A percentile compares a stretch with the other conserved stretches of the same genome.
Evolutionary conservation across 192 early-diverging fungal species (phyloP).

Genomic region (Glomus cerebriforme): DNA sequence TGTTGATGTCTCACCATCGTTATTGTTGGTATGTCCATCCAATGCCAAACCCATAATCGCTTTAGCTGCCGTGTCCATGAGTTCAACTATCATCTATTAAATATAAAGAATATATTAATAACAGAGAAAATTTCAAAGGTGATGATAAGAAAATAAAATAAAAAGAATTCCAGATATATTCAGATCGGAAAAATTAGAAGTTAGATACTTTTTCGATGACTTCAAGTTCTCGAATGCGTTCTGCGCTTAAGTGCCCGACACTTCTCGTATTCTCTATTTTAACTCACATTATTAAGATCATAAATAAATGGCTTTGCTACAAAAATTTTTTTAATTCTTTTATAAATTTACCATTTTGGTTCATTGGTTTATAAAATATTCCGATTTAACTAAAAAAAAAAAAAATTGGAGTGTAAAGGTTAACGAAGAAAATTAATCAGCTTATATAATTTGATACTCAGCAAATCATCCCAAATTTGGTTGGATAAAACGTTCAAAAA

Average conservation of each 20-base stretch:
- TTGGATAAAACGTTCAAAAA: neutral
- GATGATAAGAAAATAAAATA: neutral
- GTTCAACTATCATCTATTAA: constrained; percentile 42
- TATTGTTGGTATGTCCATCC: constrained; percentile 35
- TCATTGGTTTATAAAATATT: neutral
- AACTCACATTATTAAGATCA: neutral
- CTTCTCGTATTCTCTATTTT: neutral
- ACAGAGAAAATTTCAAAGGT: neutral
- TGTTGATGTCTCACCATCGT: constrained; percentile 13
- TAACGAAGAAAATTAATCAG: neutral
- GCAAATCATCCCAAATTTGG: neutral
- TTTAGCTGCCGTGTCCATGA: constrained; percentile 41
- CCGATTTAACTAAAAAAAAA: neutral
- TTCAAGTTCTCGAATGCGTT: constrained; percentile 18
- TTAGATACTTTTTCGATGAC: constrained; percentile 4
- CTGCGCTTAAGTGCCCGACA: neutral
- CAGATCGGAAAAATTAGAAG: neutral
- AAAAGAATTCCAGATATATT: neutral
- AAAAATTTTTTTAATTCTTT: neutral
- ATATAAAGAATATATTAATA: neutral
- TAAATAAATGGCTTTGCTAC: neutral
- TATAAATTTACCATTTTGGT: neutral
- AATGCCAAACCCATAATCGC: constrained; percentile 42
- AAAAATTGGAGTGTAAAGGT: neutral
- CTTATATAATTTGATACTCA: neutral